phyloP scores from a whole-genome alignment of 2,329 filamentous ascomycete species.

The Pseudogymnoascus sp. region DNA sequence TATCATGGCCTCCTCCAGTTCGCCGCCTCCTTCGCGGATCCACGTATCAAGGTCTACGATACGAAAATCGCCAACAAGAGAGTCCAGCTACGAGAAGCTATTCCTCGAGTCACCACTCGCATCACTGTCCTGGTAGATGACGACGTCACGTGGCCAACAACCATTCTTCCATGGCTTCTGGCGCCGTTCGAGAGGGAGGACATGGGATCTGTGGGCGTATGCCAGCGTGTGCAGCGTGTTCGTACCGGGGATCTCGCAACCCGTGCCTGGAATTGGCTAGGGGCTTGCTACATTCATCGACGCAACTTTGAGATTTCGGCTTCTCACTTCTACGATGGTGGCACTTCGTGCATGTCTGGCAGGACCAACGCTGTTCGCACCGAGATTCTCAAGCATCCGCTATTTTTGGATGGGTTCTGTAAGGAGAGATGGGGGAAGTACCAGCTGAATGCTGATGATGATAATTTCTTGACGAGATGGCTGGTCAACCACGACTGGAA shows the following conservation, averaged over 20 bases:
- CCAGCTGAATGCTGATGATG: constrained; percentile 91
- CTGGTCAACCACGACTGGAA: constrained; percentile 87
- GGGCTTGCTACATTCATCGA: constrained; percentile 84
- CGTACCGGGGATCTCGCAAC: constrained; percentile 49
- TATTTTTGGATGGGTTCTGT: constrained; percentile 83
- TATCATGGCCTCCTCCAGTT: constrained; percentile 60
- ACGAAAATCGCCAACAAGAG: constrained; percentile 90
- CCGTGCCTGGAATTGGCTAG: constrained; percentile 78
- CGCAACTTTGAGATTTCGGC: constrained; percentile 96
- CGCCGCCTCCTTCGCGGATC: constrained; percentile 50
- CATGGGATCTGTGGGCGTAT: constrained; percentile 88
- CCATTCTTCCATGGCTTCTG: constrained; percentile 82
- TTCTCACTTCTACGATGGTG: constrained; percentile 89
- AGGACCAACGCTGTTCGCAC: constrained; percentile 88
- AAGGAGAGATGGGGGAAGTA: constrained; percentile 85
- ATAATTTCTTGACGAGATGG: constrained; percentile 98
- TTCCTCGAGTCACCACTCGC: constrained; percentile 72
- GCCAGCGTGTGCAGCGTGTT: constrained; percentile 71
- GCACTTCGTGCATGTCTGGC: constrained; percentile 93
- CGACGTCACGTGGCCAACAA: constrained; percentile 86
- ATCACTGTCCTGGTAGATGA: constrained; percentile 94
- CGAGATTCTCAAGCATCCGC: constrained; percentile 75
- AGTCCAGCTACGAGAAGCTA: constrained; percentile 83
- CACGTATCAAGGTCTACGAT: constrained; percentile 65
- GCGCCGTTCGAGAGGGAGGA: constrained; percentile 80